Base-by-base conservation (phyloP, 352 stramenopile genomes). In the Globisporangium canariense region DNA sequence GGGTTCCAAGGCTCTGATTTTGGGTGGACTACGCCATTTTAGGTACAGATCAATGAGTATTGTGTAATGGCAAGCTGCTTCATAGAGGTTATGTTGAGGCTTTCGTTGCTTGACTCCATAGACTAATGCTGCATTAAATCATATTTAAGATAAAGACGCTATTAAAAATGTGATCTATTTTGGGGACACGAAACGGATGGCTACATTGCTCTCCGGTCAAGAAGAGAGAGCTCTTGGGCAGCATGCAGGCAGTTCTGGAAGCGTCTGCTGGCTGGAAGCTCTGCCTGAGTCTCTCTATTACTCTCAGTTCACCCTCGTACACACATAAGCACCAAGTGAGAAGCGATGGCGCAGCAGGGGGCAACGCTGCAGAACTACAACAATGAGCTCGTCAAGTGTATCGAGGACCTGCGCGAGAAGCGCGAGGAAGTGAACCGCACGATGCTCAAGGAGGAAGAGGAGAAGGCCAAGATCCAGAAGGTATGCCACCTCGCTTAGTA, bases 301-400 rank as follows among this genome's bases (percentile, higher is more conserved):
- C 51, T 13, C 18, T 14, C 16, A 56, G 16, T 28, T 14, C 1
- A 6, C 25, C 14, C 50, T 55, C 22, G 4, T 14, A 25, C 18
- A 10, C 20, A 25, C 11, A 54, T 4, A 5, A 38, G 13, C 18
- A 7, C 32, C 18, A 18, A 41, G n/a, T 18, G 13, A 25, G 28
- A n/a, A 57, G 58, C 38, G 5, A 91, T 94, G 90, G 90, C 93
- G 64, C 87, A 97, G 60, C 93, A 98, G 67, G 93, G 93, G 40
- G 90, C 91, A 65, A 97, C 91, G 59, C 84, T 98, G 61, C 90
- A 98, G 74, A 98, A 97, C 77, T 98, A 98, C 82, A 98, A 98
- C 77, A 98, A 98, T 78, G 91, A 98, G 72, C 79, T 98, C 28
- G 93, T 98, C 60, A 98, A 97, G 65, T 98, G 91, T 75, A 98